Conservation (phyloP, 306 rosid genomes). For the Inga leiocalycina region DNA sequence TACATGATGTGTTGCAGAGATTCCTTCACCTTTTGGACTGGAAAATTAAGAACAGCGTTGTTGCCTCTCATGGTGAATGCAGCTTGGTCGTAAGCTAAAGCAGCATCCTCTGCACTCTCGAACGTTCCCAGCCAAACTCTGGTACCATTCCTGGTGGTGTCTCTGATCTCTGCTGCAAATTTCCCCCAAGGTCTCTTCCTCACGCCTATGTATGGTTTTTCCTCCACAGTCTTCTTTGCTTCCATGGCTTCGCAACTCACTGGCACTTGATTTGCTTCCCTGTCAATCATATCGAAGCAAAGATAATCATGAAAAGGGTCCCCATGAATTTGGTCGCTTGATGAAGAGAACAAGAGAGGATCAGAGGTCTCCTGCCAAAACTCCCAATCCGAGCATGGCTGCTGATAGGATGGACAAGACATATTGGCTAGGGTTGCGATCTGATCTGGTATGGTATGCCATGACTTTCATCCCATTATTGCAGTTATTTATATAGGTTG, state of each 20-base stretch:
- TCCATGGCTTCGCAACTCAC: background rate
- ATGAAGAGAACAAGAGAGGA: background rate
- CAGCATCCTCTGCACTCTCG: constrained; percentile 73
- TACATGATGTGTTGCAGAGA: constrained; percentile 32
- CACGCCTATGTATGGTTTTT: constrained; percentile 47
- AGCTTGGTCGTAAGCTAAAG: constrained; percentile 87
- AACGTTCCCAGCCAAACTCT: constrained; percentile 90
- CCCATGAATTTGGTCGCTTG: background rate
- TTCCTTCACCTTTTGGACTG: constrained; percentile 15
- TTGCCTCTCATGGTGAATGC: constrained; percentile 53
- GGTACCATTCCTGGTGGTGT: constrained; percentile 59
- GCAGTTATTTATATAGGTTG: background rate
- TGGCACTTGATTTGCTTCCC: background rate
- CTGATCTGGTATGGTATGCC: background rate
- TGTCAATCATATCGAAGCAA: constrained; percentile 31
- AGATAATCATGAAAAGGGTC: constrained; percentile 30
- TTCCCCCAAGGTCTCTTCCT: constrained; percentile 77
- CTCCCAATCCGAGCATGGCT: constrained; percentile 10
- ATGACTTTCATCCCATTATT: background rate
- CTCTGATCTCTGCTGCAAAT: constrained; percentile 75
- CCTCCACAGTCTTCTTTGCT: background rate
- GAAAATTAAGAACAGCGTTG: constrained; percentile 48
- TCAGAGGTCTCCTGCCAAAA: constrained; percentile 20
- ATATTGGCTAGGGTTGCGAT: background rate
- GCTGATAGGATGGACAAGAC: background rate